Base-by-base conservation (phyloP, 169 alveolate species). In the Cyclospora cayetanensis region DNA sequence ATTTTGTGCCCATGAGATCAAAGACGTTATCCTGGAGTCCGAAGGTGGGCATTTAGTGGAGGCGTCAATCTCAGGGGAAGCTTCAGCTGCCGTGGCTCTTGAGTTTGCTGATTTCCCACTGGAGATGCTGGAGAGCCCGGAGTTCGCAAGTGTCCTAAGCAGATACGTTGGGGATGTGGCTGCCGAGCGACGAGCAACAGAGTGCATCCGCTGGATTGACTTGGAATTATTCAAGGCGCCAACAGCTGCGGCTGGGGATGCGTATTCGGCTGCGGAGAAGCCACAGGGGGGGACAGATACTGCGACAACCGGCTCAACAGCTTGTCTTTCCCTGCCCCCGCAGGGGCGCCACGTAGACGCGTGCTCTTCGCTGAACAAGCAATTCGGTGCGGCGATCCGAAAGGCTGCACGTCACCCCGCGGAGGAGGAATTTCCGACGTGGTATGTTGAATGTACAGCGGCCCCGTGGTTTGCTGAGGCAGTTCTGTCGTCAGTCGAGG, bases 151-250 rank as follows among this genome's bases (percentile, higher is more conserved):
- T 50, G 22, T 79, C 20, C 88, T 79, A 22, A 11, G 41, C 3
- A 52, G 72, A 22, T 79, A 79, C 88, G 18, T 31, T 5, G 88
- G 52, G 70, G 88, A 79, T n/a, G 46, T 25, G 1, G 70, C 70
- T 34, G 37, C 41, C 43, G 88, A 79, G 72, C 41, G 46, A 37
- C 43, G 50, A n/a, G 34, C 9, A 52, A 60, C 72, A 72, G 88
- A 46, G 72, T 79, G 88, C 70, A 68, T 29, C 31, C 70, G 29
- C 29, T 79, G 88, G 88, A 52, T 79, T 25, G 88, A 79, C 25
- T 34, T 79, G 27, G 72, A 79, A 39, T 42, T 39, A 22, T 79
- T 29, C 72, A 79, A 18, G 31, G 50, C 88, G 2, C 9, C 29
- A 34, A 4, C 29, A n/a, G 52, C 52, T 18, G 46, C 74, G 12